Base-by-base conservation (phyloP, 352 stramenopile species). In the Phytophthora sp. region DNA sequence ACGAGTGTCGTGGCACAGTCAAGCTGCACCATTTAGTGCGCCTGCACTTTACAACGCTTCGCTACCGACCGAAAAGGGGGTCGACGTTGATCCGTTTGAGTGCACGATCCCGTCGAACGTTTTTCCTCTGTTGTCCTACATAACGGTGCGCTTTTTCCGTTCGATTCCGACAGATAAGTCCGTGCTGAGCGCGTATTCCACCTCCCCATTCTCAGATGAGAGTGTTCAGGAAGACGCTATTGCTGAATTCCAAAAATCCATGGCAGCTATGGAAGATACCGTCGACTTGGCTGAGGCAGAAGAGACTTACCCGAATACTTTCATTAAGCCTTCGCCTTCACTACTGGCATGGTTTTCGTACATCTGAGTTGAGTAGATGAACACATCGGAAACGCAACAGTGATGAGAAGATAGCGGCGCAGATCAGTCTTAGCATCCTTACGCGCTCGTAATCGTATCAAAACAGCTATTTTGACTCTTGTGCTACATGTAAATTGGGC, bases 201-300 rank as follows among this genome's bases (percentile, higher is more conserved):
- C 35, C 8, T 27, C 63, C 1, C 68, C 63, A 21, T 77, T 77
- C 59, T 48, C 51, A 0, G 21, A 65, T 21, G 69, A 74, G 35
- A 27, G 50, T 3, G 41, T 53, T 24, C 35, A 74, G 8, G 26
- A 30, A 4, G 48, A 39, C 12, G 57, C 50, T 17, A 77, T 77
- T 24, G 38, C 50, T 7, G 4, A 53, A 11, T 77, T 77, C 20
- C 62, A 73, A 21, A 21, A 55, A 15, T 26, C 28, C 11, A 67
- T 76, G 61, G 9, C 21, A 20, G 24, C 21, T 5, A 46, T 75
- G 61, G 66, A 75, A 48, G 13, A 42, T 30, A 62, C 32, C 9
- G 32, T 72, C 17, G 82, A 91, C 31, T 69, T 82, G 21, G 73
- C 94, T 1, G 89, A 97, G 54, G 96, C 95, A 62, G 92, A 76